phyloP scores from a whole-genome alignment of 139 green algal species.

The Micromonas pusilla region DNA sequence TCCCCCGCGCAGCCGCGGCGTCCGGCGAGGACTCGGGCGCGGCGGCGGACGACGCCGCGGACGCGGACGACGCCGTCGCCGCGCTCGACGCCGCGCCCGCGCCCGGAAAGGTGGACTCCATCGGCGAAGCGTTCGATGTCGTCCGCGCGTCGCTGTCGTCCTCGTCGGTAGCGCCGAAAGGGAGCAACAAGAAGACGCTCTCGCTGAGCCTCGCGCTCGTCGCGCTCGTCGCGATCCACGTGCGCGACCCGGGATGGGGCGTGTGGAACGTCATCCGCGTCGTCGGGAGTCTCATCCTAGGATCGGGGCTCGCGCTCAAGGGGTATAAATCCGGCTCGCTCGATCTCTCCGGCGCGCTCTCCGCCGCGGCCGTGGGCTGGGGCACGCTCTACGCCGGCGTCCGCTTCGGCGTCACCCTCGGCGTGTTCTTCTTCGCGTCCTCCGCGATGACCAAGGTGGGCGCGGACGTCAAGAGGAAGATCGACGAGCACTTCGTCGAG shows the following conservation, averaged over 20 bases:
- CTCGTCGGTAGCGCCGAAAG: background rate
- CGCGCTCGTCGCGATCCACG: background rate
- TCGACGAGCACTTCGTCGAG: slow-evolving; percentile 26
- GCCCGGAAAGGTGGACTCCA: background rate
- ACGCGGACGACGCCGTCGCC: background rate
- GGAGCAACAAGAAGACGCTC: too few species aligned
- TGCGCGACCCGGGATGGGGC: background rate
- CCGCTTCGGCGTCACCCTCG: slow-evolving; percentile 11
- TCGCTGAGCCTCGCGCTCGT: background rate
- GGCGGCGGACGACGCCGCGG: background rate
- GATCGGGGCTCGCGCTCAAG: background rate
- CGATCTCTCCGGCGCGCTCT: slow-evolving; percentile 1
- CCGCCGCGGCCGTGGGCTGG: slow-evolving; percentile 22
- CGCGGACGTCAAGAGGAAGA: slow-evolving; percentile 5
- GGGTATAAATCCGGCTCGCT: slow-evolving; percentile 13
- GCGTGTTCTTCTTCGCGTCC: slow-evolving; percentile 32
- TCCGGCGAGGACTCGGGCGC: background rate
- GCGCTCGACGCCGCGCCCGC: too few species aligned
- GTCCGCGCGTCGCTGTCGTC: background rate
- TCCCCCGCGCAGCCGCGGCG: too few species aligned
- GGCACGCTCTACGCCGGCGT: slow-evolving; percentile 22
- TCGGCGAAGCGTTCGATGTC: background rate
- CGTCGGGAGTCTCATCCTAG: background rate
- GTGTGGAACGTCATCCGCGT: background rate
- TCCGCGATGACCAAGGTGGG: slow-evolving; percentile 26